Conservation (phyloP, 2,329 filamentous ascomycete genomes). For the Colletotrichum phormii region DNA sequence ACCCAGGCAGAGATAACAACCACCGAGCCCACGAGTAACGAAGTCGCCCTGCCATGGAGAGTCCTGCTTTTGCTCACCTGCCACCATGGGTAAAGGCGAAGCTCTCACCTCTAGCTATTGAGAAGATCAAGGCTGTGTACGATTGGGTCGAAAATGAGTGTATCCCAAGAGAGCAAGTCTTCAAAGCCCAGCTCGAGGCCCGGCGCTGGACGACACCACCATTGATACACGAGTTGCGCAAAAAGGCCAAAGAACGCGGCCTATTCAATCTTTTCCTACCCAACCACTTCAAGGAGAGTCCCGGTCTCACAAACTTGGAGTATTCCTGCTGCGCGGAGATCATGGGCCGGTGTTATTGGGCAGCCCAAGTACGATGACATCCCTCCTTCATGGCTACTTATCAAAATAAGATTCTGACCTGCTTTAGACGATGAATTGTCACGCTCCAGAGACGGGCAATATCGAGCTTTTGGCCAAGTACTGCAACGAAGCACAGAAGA, state of each 20-base stretch:
- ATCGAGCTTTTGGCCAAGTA: slow-evolving; percentile 97
- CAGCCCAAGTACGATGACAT: slow-evolving; percentile 70
- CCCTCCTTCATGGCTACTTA: background rate
- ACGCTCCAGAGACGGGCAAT: slow-evolving; percentile 92
- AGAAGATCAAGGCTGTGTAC: slow-evolving; percentile 54
- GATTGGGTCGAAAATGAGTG: slow-evolving; percentile 57
- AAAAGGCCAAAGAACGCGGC: slow-evolving; percentile 81
- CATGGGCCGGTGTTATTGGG: slow-evolving; percentile 85
- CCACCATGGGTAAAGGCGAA: slow-evolving; percentile 44
- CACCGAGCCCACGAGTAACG: background rate
- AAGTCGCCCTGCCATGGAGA: slow-evolving; percentile 32
- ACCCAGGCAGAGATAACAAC: background rate
- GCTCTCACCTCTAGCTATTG: slow-evolving; percentile 49
- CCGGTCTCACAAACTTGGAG: slow-evolving; percentile 93
- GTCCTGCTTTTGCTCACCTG: slow-evolving; percentile 44
- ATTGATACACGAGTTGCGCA: slow-evolving; percentile 51
- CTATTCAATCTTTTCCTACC: slow-evolving; percentile 99
- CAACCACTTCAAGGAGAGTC: slow-evolving; percentile 93
- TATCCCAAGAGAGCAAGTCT: slow-evolving; percentile 54
- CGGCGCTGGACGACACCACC: slow-evolving; percentile 44
- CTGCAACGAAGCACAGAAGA: slow-evolving; percentile 86
- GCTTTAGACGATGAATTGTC: slow-evolving; percentile 78
- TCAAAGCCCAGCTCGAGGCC: slow-evolving; percentile 51
- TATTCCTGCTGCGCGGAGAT: slow-evolving; percentile 99
- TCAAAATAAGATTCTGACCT: background rate